Evolutionary conservation across 2,329 filamentous ascomycete genomes (phyloP), one percentile per base, ranked within the genome.

Genomic region (Kalaharituber pfeilii): DNA sequence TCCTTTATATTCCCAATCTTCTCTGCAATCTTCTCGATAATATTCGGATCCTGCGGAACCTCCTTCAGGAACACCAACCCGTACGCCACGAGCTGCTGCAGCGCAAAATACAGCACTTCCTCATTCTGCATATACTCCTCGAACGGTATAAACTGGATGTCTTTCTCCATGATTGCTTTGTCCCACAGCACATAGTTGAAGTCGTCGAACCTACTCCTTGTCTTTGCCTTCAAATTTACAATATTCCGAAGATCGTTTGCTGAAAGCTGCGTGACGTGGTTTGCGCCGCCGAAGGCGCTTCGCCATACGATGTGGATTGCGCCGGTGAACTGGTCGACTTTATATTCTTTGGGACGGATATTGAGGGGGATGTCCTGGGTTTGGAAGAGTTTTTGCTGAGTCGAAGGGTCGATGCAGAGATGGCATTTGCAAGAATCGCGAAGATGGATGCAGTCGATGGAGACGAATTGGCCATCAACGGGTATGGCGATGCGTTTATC

Each of bases 1-100:
- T 86, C 80, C 64, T 86, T 83, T 25, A 95, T 70, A 29, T 77
- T 77, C 1, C 87, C 88, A 56, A 96, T 84, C 51, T 80, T 77
- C 3, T 73, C 72, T 1, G 80, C 83, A 55, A 96, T 79, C 22
- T 73, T 69, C 36, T 77, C 74, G 3, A 95, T 82, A 3, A 79
- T 75, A 1, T 73, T 68, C 57, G 82, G 77, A 15, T n/a, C 59
- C 75, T 8, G 79, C 71, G 0, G 88, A 5, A 94, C 81, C 57
- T 78, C 76, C 50, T 76, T 78, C 26, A 96, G 68, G 67, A 94
- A 86, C 15, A 94, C 70, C 0, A 96, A 70, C 0, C 91, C 91
- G 51, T 81, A 75, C 28, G 70, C 70, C 30, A 75, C 69, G 2
- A 96, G 71, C 51, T 80, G 74, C 11, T 71, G 67, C 52, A 94